Percentiles rank a stretch among this genome's conserved stretches.
Conservation (phyloP, 805 yeast species). For the Hanseniaspora guilliermondii region DNA sequence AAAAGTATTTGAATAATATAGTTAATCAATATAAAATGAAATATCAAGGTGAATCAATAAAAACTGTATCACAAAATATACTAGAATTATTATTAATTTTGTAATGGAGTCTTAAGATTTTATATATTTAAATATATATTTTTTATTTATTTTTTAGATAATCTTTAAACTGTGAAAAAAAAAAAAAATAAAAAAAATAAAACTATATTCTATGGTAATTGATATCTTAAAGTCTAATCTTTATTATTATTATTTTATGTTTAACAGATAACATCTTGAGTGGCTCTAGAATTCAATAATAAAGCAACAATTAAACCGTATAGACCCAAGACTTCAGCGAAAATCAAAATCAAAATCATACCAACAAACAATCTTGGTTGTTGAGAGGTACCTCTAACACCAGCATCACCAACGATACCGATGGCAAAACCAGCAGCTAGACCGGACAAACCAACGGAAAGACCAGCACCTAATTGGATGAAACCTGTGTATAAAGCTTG, state of each 20-base stretch:
- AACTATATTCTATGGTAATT: not conserved
- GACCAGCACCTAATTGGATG: conserved; percentile 96
- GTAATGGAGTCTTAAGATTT: not conserved
- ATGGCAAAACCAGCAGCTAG: conserved; percentile 98
- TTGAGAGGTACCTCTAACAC: conserved; percentile 96
- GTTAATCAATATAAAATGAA: not conserved
- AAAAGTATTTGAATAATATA: not conserved
- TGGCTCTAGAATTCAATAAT: conserved; percentile 93
- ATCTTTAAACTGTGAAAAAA: not conserved
- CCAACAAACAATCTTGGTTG: conserved; percentile 98
- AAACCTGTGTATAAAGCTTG: conserved; percentile 95
- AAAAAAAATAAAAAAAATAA: not conserved
- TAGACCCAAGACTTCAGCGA: conserved; percentile 96
- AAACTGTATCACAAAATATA: not conserved
- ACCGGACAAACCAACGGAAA: conserved; percentile 93
- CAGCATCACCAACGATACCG: conserved; percentile 99
- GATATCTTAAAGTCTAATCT: too few relatives aligned
- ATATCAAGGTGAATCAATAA: not conserved
- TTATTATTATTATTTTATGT: not conserved
- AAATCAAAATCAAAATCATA: conserved; percentile 94
- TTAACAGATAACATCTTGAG: conserved; percentile 78
- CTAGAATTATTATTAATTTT: not conserved
- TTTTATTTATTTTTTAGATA: not conserved
- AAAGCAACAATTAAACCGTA: conserved; percentile 97
- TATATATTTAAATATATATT: not conserved